These are phyloP conservation scores for Vinca major DNA, from an alignment of 305 asterid species.

Conservation along the genomic window DNA sequence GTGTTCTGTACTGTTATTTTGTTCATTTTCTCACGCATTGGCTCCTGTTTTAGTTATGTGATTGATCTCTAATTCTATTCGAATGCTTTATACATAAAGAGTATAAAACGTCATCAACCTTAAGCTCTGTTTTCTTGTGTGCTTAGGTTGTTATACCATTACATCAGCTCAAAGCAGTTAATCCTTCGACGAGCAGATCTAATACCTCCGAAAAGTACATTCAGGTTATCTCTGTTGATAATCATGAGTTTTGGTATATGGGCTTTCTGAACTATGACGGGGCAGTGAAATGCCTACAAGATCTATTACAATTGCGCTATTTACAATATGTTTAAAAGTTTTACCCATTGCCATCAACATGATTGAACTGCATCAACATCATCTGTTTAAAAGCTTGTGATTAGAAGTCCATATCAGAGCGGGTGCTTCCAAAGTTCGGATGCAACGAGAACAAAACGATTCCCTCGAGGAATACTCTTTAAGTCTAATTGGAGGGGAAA, in stretches of 20 bases:
- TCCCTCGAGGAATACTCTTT: background rate
- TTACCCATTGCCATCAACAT: no score
- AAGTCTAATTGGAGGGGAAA: background rate
- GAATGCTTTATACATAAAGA: background rate
- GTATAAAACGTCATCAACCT: background rate
- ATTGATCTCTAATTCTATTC: background rate
- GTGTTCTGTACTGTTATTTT: no score
- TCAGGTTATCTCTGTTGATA: slow-evolving; percentile 81
- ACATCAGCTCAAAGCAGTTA: slow-evolving; percentile 86
- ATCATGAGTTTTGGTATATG: slow-evolving; percentile 96
- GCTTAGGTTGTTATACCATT: slow-evolving; percentile 84
- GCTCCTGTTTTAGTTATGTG: background rate
- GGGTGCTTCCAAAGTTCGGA: no score
- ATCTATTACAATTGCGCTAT: slow-evolving; percentile 34
- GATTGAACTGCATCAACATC: no score
- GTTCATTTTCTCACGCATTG: background rate
- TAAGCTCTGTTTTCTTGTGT: slow-evolving; percentile 9
- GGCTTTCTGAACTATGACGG: slow-evolving; percentile 70
- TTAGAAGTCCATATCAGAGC: no score
- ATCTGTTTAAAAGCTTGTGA: no score
- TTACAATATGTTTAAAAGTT: slow-evolving; percentile 34
- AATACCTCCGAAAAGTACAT: slow-evolving; percentile 75
- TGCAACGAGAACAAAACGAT: background rate
- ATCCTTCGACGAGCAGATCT: slow-evolving; percentile 65
- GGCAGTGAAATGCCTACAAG: slow-evolving; percentile 64